A percentile compares a stretch with the other conserved stretches of the same genome.
Conservation (phyloP, 495 filamentous ascomycete genomes). For the Neurospora sp. region DNA sequence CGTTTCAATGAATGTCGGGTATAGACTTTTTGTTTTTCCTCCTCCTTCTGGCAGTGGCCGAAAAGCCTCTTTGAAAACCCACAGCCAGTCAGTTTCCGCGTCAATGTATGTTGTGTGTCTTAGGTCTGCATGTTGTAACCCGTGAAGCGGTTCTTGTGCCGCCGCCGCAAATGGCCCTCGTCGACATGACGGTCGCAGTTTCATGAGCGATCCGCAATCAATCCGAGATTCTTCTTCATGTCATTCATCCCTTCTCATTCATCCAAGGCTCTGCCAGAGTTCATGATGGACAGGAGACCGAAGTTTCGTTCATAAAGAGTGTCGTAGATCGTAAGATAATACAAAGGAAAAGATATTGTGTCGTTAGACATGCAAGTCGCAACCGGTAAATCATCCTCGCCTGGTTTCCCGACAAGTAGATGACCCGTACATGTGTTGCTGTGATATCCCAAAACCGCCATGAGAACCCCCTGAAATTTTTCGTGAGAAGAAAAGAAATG, state of each 20-base stretch:
- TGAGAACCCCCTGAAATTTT: neutral
- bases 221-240: neutral
- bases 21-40: neutral
- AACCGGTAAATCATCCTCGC: neutral
- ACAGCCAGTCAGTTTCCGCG: neutral
- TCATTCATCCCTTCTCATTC: neutral
- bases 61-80: neutral
- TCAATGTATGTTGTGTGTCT: neutral
- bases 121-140: neutral
- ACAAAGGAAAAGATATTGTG: neutral
- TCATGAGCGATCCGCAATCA: constrained; percentile 2
- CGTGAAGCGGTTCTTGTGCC: neutral
- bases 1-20: neutral
- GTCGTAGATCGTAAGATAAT: neutral
- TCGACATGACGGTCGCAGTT: constrained; percentile 1
- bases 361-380: neutral
- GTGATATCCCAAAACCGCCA: neutral
- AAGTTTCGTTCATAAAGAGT: neutral
- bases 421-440: neutral
- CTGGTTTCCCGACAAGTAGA: neutral
- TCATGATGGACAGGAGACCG: neutral
- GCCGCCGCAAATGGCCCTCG: neutral
- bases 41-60: neutral
- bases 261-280: neutral
- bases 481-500: neutral